These are phyloP conservation scores for Pseudozyma thailandica DNA, from an alignment of 1,284 basidiomycete genomes.

Conservation along the genomic window DNA sequence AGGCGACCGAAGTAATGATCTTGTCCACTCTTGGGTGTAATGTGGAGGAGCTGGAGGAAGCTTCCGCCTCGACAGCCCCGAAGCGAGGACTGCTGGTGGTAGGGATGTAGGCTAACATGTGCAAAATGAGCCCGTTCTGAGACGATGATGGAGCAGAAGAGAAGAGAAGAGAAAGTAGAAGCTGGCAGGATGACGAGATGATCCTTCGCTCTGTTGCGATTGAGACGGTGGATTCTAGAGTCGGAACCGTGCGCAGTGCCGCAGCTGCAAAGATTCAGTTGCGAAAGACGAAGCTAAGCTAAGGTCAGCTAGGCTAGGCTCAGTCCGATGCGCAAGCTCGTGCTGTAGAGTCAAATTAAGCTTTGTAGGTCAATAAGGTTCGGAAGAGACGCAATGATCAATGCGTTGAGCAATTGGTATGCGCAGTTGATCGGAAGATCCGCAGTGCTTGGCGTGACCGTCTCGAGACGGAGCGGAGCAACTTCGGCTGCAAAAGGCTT, in stretches of 20 bases:
- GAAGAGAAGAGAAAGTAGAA: background rate
- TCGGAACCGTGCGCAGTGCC: conserved; percentile 7
- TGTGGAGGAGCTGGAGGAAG: conserved; percentile 3
- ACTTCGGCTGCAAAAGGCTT: background rate
- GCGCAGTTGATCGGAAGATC: conserved; percentile 10
- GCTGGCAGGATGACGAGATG: background rate
- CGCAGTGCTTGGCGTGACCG: conserved; percentile 15
- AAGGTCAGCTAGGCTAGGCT: conserved; percentile 1
- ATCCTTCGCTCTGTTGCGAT: no score
- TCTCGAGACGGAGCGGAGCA: conserved; percentile 1
- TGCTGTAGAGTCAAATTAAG: conserved; percentile 3
- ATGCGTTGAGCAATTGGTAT: conserved; percentile 10
- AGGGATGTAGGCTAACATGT: conserved; percentile 2
- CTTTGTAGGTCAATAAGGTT: conserved; percentile 14
- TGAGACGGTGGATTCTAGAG: background rate
- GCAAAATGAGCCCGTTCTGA: background rate
- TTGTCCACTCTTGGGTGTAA: conserved; percentile 16
- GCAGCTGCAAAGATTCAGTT: conserved; percentile 1
- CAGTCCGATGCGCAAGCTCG: conserved; percentile 14
- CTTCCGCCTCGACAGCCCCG: background rate
- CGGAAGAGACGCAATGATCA: conserved; percentile 2
- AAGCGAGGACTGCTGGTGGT: background rate
- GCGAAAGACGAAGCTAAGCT: conserved; percentile 2
- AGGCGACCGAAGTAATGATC: conserved; percentile 20
- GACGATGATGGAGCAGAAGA: background rate